These are phyloP conservation scores for Fusarium succisae DNA, from an alignment of 2,329 filamentous ascomycete genomes.

Conservation along the genomic window DNA sequence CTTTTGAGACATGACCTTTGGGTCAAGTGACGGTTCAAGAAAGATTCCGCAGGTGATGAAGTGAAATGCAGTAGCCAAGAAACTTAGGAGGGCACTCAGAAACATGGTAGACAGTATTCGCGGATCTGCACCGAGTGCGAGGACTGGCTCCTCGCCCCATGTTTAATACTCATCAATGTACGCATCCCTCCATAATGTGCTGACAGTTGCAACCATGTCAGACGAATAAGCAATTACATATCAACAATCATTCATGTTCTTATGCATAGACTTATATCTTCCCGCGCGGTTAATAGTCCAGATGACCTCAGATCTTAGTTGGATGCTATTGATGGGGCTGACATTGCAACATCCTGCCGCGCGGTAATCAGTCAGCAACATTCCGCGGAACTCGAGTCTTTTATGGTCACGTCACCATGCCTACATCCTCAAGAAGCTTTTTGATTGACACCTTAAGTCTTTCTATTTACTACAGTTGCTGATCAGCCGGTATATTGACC, in stretches of 20 bases:
- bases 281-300: not conserved
- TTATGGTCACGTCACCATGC: accelerated
- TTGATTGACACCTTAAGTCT: too few species aligned
- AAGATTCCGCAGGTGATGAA: not conserved
- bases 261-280: not conserved
- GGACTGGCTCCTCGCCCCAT: not conserved
- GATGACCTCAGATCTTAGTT: not conserved
- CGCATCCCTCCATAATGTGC: not conserved
- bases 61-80: not conserved
- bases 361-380: not conserved
- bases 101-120: not conserved
- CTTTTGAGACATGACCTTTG: not conserved
- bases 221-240: not conserved
- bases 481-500: too few species aligned
- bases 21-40: not conserved
- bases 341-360: not conserved
- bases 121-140: accelerated
- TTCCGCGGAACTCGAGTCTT: too few species aligned
- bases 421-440: too few species aligned
- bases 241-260: accelerated
- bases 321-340: not conserved
- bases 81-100: not conserved
- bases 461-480: too few species aligned
- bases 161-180: not conserved
- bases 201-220: not conserved